These are phyloP conservation scores for Vitis hybrid DNA, from an alignment of 177 flowering plant genomes.

Conservation along the genomic window DNA sequence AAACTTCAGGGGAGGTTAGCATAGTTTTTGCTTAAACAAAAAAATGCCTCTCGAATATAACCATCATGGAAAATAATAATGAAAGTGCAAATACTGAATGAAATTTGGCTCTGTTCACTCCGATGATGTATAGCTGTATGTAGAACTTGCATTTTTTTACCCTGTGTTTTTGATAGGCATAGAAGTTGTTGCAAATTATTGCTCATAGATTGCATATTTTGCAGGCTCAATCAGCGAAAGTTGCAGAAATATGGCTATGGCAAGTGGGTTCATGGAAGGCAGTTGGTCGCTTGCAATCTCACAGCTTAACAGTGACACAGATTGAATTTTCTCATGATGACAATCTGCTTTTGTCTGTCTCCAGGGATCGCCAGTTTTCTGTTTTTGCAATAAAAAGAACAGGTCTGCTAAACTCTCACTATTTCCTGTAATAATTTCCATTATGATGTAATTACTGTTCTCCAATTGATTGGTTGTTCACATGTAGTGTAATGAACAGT, in stretches of 20 bases:
- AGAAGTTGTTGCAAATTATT: neutral
- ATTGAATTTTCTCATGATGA: slow-evolving; percentile 86
- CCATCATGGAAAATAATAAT: no score
- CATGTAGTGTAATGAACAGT: neutral
- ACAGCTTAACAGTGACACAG: slow-evolving; percentile 85
- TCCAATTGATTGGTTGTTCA: neutral
- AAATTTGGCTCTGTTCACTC: neutral
- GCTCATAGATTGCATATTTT: slow-evolving; percentile 11
- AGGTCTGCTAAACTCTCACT: slow-evolving; percentile 38
- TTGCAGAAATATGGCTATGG: slow-evolving; percentile 97
- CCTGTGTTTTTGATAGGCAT: neutral
- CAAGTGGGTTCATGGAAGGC: slow-evolving; percentile 93
- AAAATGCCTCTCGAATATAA: no score
- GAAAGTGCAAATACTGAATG: neutral
- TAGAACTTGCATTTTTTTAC: no score
- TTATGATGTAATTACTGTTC: neutral
- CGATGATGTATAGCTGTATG: neutral
- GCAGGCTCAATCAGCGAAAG: slow-evolving; percentile 84
- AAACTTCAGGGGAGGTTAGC: no score
- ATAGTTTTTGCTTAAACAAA: no score
- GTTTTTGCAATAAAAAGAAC: slow-evolving; percentile 56
- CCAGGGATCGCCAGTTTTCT: slow-evolving; percentile 95
- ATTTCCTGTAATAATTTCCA: neutral
- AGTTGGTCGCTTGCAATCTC: slow-evolving; percentile 83
- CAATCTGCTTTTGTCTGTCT: slow-evolving; percentile 72